A percentile compares a stretch with the other conserved stretches of the same genome.
Conservation (phyloP, 306 rosid species). For the Quillaja saponaria region DNA sequence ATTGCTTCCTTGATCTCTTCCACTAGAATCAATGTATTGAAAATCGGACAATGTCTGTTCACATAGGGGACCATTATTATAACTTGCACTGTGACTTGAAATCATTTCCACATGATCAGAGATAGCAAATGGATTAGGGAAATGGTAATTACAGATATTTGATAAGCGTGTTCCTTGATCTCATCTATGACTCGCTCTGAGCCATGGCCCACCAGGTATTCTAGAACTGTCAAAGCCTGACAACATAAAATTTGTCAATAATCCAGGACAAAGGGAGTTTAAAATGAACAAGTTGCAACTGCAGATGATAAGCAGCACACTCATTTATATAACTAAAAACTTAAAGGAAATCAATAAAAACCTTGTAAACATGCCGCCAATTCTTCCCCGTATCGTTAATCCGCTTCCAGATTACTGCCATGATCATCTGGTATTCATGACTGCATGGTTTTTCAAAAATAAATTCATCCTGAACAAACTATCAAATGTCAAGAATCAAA, state of each 20-base stretch:
- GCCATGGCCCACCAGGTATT: conserved; percentile 92
- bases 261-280: not conserved
- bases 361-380: conserved; percentile 99
- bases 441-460: conserved; percentile 54
- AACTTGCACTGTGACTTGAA: conserved; percentile 21
- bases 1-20: conserved; percentile 93
- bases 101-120: conserved; percentile 19
- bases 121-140: conserved; percentile 19
- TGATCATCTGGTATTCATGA: conserved; percentile 95
- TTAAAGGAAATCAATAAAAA: conserved; percentile 26
- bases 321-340: not conserved
- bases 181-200: conserved; percentile 95
- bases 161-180: conserved; percentile 92
- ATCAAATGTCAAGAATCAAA: conserved; percentile 28
- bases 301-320: conserved; percentile 17
- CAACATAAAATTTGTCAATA: conserved; percentile 18
- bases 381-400: conserved; percentile 97
- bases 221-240: conserved; percentile 91
- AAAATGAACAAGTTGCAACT: conserved; percentile 11
- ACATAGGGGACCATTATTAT: conserved; percentile 28
- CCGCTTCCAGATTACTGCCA: conserved; percentile 93
- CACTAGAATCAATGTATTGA: conserved; percentile 86
- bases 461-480: conserved; percentile 27
- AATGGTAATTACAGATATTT: conserved; percentile 74
- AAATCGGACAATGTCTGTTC: conserved; percentile 74